Evolutionary conservation across 225 moss, liverwort and hornwort species (phyloP).

Genomic region (Lunularia cruciata): DNA sequence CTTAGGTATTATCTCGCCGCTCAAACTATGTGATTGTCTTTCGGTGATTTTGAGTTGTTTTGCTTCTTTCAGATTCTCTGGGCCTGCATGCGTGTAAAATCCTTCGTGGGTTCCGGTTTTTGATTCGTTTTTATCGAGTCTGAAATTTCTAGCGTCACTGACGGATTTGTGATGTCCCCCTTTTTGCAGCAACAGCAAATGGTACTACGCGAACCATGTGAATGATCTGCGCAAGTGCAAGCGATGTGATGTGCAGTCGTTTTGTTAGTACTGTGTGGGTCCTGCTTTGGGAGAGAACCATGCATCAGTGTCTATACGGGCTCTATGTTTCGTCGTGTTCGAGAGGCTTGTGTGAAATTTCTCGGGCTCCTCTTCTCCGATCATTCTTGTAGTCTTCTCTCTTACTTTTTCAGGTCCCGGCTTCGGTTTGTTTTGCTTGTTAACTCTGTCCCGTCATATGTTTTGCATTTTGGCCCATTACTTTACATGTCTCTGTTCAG

Average conservation of each 20-base stretch:
- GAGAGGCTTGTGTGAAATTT: not conserved
- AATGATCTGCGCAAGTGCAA: constrained; percentile 31
- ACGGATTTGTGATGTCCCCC: constrained; percentile 13
- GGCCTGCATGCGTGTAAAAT: not conserved
- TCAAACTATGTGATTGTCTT: not conserved
- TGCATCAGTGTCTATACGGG: not conserved
- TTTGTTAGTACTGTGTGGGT: not conserved
- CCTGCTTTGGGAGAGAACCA: not conserved
- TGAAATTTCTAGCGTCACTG: constrained; percentile 18
- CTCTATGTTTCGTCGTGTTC: not conserved
- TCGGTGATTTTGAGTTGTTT: too few species aligned
- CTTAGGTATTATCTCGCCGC: constrained; percentile 34
- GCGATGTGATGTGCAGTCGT: constrained; percentile 17
- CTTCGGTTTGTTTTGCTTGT: not conserved
- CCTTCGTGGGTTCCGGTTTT: not conserved
- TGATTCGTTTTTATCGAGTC: not conserved
- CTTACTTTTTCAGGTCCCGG: not conserved
- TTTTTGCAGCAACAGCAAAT: constrained; percentile 41
- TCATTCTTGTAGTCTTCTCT: not conserved
- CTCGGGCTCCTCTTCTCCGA: not conserved
- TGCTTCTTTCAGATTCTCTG: not conserved
- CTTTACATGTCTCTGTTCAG: constrained; percentile 32
- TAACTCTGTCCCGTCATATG: not conserved
- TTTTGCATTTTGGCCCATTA: not conserved
- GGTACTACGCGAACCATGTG: constrained; percentile 43